Evolutionary conservation across 148 eudicot species (phyloP).

Genomic region (Oxyria digyna): DNA sequence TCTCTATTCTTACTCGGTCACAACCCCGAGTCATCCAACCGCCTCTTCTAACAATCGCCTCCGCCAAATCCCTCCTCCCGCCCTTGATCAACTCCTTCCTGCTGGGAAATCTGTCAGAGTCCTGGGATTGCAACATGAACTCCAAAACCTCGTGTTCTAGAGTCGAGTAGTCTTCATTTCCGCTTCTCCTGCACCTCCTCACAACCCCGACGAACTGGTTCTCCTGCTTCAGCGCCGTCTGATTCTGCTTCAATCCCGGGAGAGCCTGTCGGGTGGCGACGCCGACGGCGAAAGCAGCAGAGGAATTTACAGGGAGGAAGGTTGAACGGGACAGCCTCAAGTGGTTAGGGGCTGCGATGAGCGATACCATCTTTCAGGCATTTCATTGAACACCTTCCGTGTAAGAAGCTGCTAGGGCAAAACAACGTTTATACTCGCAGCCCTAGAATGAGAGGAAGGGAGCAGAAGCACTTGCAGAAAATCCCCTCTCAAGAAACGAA

Average conservation of each 20-base stretch:
- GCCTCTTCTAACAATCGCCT: constrained; percentile 43
- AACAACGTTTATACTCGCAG: background rate
- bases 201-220: constrained; percentile 19
- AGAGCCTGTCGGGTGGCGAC: constrained; percentile 11
- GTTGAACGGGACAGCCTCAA: constrained; percentile 12
- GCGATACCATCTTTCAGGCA: constrained; percentile 70
- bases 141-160: constrained; percentile 57
- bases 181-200: constrained; percentile 28
- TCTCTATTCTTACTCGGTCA: no score
- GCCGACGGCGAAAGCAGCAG: constrained; percentile 9
- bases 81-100: constrained; percentile 39
- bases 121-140: constrained; percentile 57
- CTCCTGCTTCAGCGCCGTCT: constrained; percentile 9
- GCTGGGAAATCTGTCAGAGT: constrained; percentile 51
- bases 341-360: constrained; percentile 15
- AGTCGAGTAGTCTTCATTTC: constrained; percentile 31
- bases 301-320: constrained; percentile 19
- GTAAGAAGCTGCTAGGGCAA: constrained; percentile 6
- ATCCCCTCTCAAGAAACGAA: constrained; percentile 4
- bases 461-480: background rate
- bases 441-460: background rate
- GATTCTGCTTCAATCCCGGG: constrained; percentile 5
- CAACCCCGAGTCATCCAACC: constrained; percentile 83
- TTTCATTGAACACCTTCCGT: constrained; percentile 54
- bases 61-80: constrained; percentile 66